These are phyloP conservation scores for Vitis cinerea DNA, from an alignment of 164 flowering plant genomes.

Conservation along the genomic window DNA sequence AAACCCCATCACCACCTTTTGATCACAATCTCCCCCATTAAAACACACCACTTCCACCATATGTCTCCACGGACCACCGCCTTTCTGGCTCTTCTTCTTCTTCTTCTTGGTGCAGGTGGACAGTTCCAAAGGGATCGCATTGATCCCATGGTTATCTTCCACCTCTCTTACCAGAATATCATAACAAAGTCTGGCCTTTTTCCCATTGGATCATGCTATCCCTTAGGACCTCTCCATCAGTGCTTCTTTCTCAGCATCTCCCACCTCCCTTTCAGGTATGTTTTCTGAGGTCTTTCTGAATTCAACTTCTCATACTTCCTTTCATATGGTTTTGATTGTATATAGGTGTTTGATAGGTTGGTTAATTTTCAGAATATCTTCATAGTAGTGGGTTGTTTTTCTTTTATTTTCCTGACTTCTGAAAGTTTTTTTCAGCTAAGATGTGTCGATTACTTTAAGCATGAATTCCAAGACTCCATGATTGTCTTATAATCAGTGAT, in stretches of 20 bases:
- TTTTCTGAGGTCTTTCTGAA: not conserved
- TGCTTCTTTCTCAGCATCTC: constrained; percentile 4
- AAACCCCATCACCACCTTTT: too few species aligned
- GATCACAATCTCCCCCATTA: too few species aligned
- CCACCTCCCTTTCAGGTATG: not conserved
- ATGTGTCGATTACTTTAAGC: too few species aligned
- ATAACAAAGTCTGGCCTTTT: too few species aligned
- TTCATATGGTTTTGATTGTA: not conserved
- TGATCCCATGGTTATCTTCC: constrained; percentile 32
- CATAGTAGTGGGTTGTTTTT: too few species aligned
- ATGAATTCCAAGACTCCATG: too few species aligned
- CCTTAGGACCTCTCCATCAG: constrained; percentile 52
- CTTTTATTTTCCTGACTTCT: too few species aligned
- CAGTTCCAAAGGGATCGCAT: constrained; percentile 77
- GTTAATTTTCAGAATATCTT: too few species aligned
- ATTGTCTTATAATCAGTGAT: too few species aligned
- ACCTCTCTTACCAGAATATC: too few species aligned
- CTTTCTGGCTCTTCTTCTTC: not conserved
- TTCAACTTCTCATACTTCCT: not conserved
- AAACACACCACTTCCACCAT: not conserved
- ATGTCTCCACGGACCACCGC: not conserved
- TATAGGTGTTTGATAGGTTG: too few species aligned
- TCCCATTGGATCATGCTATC: constrained; percentile 49
- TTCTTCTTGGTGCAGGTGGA: constrained; percentile 43
- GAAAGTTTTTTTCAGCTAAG: too few species aligned